Evolutionary conservation across 2,329 filamentous ascomycete genomes (phyloP).

Genomic region (Phaeosphaeriaceae sp.): DNA sequence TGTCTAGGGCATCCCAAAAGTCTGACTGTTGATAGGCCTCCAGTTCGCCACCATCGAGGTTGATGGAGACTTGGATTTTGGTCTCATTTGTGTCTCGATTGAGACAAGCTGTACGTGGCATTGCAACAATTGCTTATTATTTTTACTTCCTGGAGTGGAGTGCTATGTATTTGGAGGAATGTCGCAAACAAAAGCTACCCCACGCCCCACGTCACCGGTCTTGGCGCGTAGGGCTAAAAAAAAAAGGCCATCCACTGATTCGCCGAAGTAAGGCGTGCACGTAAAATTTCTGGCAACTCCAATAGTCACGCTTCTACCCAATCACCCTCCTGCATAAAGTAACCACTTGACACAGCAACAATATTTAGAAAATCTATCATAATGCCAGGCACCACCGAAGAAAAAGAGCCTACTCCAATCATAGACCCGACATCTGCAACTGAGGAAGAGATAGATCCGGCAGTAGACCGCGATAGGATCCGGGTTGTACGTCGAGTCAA

Average conservation of each 20-base stretch:
- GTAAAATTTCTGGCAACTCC: conserved; percentile 36
- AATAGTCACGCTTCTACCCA: conserved; percentile 21
- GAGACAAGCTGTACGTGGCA: conserved; percentile 73
- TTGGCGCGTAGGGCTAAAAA: conserved; percentile 39
- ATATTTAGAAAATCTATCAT: neutral
- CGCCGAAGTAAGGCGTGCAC: conserved; percentile 26
- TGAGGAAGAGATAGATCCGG: conserved; percentile 40
- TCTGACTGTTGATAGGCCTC: conserved; percentile 55
- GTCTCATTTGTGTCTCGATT: conserved; percentile 97
- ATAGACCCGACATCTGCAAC: conserved; percentile 32
- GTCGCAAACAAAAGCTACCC: conserved; percentile 31
- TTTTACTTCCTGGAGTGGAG: neutral
- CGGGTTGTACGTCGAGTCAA: conserved; percentile 47
- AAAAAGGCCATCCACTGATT: conserved; percentile 28
- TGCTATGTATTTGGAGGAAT: neutral
- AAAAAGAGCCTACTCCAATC: conserved; percentile 24
- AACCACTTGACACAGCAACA: conserved; percentile 9
- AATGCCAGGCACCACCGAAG: conserved; percentile 31
- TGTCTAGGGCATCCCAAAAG: conserved; percentile 56
- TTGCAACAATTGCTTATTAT: conserved; percentile 20
- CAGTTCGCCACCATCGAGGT: conserved; percentile 83
- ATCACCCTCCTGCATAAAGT: neutral
- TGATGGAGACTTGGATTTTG: conserved; percentile 90
- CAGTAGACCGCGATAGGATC: conserved; percentile 52
- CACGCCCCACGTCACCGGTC: conserved; percentile 32